phyloP scores from a whole-genome alignment of 345 rosid genomes.

The Barbarea vulgaris region DNA sequence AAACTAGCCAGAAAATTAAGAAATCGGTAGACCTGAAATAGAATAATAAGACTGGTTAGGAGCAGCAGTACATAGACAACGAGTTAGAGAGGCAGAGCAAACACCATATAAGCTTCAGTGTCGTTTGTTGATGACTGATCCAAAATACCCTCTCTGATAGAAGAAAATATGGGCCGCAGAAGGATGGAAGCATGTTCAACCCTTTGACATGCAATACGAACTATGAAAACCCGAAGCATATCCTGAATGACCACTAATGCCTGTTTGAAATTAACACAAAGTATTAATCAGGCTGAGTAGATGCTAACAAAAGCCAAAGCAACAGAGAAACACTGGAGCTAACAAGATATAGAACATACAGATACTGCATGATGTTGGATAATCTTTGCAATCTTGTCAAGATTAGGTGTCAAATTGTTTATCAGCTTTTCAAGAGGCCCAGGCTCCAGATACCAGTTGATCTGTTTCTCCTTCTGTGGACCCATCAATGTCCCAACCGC shows the following conservation, averaged over 20 bases:
- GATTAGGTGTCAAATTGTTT: slow-evolving; percentile 73
- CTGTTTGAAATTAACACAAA: slow-evolving; percentile 48
- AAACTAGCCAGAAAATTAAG: slow-evolving; percentile 76
- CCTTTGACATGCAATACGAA: slow-evolving; percentile 80
- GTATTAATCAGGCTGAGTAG: slow-evolving; percentile 21
- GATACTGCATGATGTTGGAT: slow-evolving; percentile 90
- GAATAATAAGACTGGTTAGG: slow-evolving; percentile 24
- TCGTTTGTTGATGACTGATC: slow-evolving; percentile 54
- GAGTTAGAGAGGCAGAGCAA: slow-evolving; percentile 33
- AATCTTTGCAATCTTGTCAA: slow-evolving; percentile 83
- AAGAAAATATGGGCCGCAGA: slow-evolving; percentile 69
- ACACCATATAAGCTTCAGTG: slow-evolving; percentile 77
- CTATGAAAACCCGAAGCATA: slow-evolving; percentile 90
- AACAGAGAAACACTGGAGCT: slow-evolving; percentile 31
- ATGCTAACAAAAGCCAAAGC: slow-evolving; percentile 30
- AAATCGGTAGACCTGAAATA: slow-evolving; percentile 68
- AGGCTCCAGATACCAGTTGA: slow-evolving; percentile 85
- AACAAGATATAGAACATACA: slow-evolving; percentile 56
- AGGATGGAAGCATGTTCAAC: slow-evolving; percentile 73
- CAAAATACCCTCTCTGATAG: slow-evolving; percentile 56
- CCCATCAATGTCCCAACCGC: slow-evolving; percentile 84
- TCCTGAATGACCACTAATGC: slow-evolving; percentile 85
- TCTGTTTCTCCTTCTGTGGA: slow-evolving; percentile 78
- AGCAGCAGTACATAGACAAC: slow-evolving; percentile 26
- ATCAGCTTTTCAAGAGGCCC: slow-evolving; percentile 74